Evolutionary conservation across 108 stramenopile genomes (phyloP).

Genomic region (Cyclotella cryptica): DNA sequence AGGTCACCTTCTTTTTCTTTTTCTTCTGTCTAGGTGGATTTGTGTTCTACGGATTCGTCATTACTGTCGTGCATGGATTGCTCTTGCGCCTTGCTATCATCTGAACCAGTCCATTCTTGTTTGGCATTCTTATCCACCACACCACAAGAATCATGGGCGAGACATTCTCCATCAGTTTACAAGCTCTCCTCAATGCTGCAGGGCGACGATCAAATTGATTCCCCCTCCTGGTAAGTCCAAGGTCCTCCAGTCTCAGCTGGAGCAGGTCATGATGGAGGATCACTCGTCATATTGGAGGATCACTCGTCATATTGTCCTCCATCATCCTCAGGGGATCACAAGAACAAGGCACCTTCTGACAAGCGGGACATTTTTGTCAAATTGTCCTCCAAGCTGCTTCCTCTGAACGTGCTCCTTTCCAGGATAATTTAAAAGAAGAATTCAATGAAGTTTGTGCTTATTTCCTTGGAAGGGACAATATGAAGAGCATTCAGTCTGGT

Average conservation of each 20-base stretch:
- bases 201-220: not conserved
- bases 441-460: constrained; percentile 3
- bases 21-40: not conserved
- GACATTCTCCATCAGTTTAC: not conserved
- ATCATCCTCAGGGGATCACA: not conserved
- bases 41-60: not conserved
- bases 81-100: not conserved
- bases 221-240: not conserved
- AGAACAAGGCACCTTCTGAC: not conserved
- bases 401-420: constrained; percentile 36
- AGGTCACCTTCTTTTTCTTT: constrained; percentile 14
- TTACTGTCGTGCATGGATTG: constrained; percentile 8
- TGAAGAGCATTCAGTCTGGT: not conserved
- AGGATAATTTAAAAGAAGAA: not conserved
- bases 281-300: no score
- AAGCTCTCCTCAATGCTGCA: not conserved
- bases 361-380: constrained; percentile 30
- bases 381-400: constrained; percentile 18
- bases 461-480: not conserved
- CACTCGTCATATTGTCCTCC: constrained; percentile 12
- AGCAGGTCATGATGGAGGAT: constrained; percentile 4
- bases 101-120: no score
- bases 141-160: no score
- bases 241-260: constrained; percentile 1
- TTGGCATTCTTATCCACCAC: no score